Base-by-base conservation (phyloP, 306 rosid species). In the Vicia faba region DNA sequence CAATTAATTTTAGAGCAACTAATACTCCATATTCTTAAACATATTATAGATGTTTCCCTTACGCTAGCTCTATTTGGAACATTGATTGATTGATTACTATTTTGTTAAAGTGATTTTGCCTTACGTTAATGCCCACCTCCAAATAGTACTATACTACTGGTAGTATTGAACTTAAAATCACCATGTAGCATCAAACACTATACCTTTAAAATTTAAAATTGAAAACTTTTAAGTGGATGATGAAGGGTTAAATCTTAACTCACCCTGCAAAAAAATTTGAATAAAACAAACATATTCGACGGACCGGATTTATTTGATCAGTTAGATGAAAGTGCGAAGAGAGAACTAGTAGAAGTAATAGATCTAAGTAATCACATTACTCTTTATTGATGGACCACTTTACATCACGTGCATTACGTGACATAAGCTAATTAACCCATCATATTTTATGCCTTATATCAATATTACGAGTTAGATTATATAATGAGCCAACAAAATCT, bases 381-480 rank as follows among this genome's bases (percentile, higher is more conserved):
- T 14, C 44, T 3, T 43, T 51, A 61, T 23, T 36, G 41, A 74
- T 38, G 68, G 46, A 60, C 48, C 68, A 61, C 78, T 36, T 66
- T 29, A 55, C 38, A 66, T 70, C 54, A 77, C 66, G 77, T 58
- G 69, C 78, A 71, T 76, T 72, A 25, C 25, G 55, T 44, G 64
- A 46, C 45, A 68, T 49, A 55, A 70, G 59, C 39, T 55, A 59
- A 69, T 8, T 49, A 49, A 18, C 65, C 68, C 81, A 66, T 73
- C 62, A 57, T 48, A 7, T 29, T 40, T 49, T 61, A 65, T 74
- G 75, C 69, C 64, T 38, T 65, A 29, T 19, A 11, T 19, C 25
- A 51, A 19, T 23, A 51, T 23, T 11, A 53, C 11, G 12, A 53
- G 7, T 11, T 7, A 20, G n/a, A 44, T 20, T 49, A 20, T 49